Conservation (phyloP, 2,329 filamentous ascomycete species). For the Trichoderma simmonsii region DNA sequence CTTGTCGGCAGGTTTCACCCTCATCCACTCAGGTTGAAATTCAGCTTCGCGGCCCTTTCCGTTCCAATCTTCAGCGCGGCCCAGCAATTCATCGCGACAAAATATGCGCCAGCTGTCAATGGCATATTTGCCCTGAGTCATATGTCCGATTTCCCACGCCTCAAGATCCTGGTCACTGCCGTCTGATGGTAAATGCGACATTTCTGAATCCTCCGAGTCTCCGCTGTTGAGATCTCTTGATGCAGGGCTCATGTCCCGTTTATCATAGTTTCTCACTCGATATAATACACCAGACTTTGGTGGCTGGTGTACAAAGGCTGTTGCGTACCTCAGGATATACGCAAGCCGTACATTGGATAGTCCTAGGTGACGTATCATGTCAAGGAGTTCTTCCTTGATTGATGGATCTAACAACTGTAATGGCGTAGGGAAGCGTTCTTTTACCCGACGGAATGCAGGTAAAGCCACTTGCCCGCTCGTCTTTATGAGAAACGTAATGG, state of each 20-base stretch:
- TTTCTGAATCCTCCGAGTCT: constrained; percentile 8
- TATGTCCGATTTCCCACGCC: constrained; percentile 80
- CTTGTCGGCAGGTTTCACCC: constrained; percentile 78
- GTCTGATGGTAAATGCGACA: not conserved
- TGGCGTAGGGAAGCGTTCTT: constrained; percentile 65
- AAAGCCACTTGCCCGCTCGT: constrained; percentile 72
- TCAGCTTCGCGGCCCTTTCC: constrained; percentile 49
- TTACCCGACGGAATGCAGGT: constrained; percentile 69
- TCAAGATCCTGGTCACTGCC: constrained; percentile 28
- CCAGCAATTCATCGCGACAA: constrained; percentile 74
- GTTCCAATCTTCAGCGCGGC: constrained; percentile 63
- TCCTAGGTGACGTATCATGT: constrained; percentile 67
- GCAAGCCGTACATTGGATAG: constrained; percentile 65
- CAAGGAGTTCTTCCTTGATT: constrained; percentile 49
- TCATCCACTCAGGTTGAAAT: constrained; percentile 88
- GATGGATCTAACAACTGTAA: constrained; percentile 55
- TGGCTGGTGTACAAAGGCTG: constrained; percentile 61
- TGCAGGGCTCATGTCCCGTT: constrained; percentile 30
- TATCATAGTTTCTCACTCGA: constrained; percentile 48
- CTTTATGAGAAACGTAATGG: constrained; percentile 80
- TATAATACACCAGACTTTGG: constrained; percentile 58
- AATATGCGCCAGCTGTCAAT: constrained; percentile 93
- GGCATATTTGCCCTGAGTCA: constrained; percentile 79
- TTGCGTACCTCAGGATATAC: constrained; percentile 68
- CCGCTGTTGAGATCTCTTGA: not conserved